Evolutionary conservation across 768 basidiomycete genomes (phyloP).

Genomic region (Russula abietina): DNA sequence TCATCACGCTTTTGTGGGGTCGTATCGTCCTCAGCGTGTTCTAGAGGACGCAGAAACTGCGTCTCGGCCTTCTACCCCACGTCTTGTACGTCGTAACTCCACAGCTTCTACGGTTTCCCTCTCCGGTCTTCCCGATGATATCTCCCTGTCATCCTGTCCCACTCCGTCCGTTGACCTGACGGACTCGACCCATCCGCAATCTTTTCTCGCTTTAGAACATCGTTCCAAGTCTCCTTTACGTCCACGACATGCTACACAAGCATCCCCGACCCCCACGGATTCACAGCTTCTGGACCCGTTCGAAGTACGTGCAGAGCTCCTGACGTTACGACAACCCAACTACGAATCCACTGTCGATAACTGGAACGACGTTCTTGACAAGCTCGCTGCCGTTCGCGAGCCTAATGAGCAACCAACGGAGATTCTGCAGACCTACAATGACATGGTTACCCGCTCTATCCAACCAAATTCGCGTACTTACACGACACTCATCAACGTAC

Average conservation of each 20-base stretch:
- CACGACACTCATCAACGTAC: constrained; percentile 49
- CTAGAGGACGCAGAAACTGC: constrained; percentile 20
- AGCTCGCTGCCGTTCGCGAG: constrained; percentile 42
- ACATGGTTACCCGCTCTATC: constrained; percentile 56
- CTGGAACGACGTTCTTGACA: constrained; percentile 59
- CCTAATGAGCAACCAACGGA: constrained; percentile 49
- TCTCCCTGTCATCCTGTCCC: constrained; percentile 15
- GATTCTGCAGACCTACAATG: constrained; percentile 64
- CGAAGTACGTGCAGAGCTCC: constrained; percentile 34
- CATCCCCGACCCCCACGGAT: neutral
- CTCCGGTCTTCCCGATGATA: constrained; percentile 26
- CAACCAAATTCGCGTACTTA: constrained; percentile 63
- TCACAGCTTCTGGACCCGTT: neutral
- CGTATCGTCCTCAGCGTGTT: constrained; percentile 16
- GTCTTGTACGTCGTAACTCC: constrained; percentile 44
- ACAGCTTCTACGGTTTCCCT: constrained; percentile 25
- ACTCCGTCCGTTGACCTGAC: constrained; percentile 1
- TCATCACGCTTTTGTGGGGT: constrained; percentile 46
- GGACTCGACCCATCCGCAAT: constrained; percentile 31
- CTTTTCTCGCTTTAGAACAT: constrained; percentile 23
- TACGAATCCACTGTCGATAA: constrained; percentile 39
- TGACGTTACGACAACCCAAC: constrained; percentile 22
- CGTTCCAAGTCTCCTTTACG: neutral
- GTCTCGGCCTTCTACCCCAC: constrained; percentile 28
- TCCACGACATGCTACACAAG: neutral